Evolutionary conservation across 2,329 filamentous ascomycete species (phyloP), one percentile per base, ranked within the genome.

Genomic region (Phoma sp.): DNA sequence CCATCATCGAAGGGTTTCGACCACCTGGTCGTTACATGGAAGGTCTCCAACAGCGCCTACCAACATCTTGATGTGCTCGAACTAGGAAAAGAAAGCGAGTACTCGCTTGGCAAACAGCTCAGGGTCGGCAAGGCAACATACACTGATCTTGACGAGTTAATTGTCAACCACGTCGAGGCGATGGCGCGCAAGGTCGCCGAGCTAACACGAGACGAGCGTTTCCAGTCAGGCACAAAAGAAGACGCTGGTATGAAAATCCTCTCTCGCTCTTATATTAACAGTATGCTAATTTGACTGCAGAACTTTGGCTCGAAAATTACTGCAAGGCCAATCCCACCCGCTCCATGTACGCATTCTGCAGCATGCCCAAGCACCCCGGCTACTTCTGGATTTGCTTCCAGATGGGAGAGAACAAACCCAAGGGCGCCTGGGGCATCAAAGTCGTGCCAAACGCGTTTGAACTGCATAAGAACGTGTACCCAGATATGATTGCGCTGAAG

Each of bases 351-450:
- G 90, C 91, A 38, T 98, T 99, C 82, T 98, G 93, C 82, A 88
- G 96, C 72, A 92, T 98, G 73, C 84, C 89, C 28, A 93, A 93
- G 76, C 89, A 93, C 72, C 91, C 95, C 0, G 95, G 95, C 28
- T 96, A 96, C 80, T 99, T 99, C 78, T 89, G 87, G 79, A 84
- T 99, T 33, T 96, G 92, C 80, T 99, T 97, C 86, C 98, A 98
- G 80, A 91, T 92, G 20, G 93, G 91, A 57, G 84, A 88, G 65
- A 81, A 83, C 42, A 89, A 91, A 2, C 83, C 81, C 37, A 85
- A 93, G 47, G 87, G 90, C 59, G 87, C 86, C 39, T 93, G 93
- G 88, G 86, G 87, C 5, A 91, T 99, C 60, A 93, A 95, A 66
- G 88, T 97, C 30, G 90, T 98, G 15, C 95, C 95, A 2, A 90